phyloP scores from a whole-genome alignment of 805 yeast genomes.

The Candida takata region DNA sequence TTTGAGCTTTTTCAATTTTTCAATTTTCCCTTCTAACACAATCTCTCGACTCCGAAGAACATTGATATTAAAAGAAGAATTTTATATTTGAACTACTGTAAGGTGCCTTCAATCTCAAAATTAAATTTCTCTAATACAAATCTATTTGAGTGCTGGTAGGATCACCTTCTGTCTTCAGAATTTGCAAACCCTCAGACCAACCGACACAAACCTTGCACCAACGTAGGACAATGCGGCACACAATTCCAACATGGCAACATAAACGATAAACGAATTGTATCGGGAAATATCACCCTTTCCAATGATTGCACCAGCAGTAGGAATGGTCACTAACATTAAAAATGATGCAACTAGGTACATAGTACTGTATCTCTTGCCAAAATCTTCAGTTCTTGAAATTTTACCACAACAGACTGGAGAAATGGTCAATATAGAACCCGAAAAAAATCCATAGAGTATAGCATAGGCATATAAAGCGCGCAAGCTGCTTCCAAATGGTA shows the following conservation, averaged over 20 bases:
- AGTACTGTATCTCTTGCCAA: conserved; percentile 48
- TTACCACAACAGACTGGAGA: conserved; percentile 55
- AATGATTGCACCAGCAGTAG: conserved; percentile 43
- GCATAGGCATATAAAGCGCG: conserved; percentile 37
- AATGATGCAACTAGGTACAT: conserved; percentile 52
- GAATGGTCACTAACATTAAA: conserved; percentile 40
- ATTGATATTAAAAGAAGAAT: too few species aligned
- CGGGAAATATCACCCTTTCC: conserved; percentile 19
- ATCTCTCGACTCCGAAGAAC: too few species aligned
- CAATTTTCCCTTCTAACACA: too few species aligned
- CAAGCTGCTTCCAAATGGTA: conserved; percentile 30
- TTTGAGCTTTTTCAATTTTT: too few species aligned
- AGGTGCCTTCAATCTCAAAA: too few species aligned
- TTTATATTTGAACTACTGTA: too few species aligned
- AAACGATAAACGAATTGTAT: conserved; percentile 11
- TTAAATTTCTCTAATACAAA: too few species aligned
- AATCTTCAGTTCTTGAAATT: conserved; percentile 44
- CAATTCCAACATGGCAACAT: conserved; percentile 5
- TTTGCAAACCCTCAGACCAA: conserved; percentile 11
- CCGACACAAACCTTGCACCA: conserved; percentile 5
- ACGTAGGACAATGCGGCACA: conserved; percentile 3
- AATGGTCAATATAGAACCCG: conserved; percentile 47
- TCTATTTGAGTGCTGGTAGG: too few species aligned
- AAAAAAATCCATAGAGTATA: conserved; percentile 42
- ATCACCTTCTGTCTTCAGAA: too few species aligned